Conservation (phyloP, 73 alveolate species). For the Paramecium pentaurelia region DNA sequence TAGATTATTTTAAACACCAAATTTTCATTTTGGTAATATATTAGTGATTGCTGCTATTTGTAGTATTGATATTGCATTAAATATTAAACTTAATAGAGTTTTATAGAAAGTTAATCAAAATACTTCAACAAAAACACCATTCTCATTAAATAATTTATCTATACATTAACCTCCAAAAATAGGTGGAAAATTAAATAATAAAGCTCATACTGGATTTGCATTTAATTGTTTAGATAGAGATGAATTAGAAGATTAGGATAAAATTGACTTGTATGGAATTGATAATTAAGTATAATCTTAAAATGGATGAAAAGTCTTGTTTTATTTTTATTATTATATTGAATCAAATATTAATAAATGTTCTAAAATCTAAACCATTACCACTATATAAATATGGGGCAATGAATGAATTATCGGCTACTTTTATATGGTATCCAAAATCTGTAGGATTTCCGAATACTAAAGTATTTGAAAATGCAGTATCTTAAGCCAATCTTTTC, state of each 20-base stretch:
- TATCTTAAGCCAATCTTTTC: background rate
- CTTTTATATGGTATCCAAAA: background rate
- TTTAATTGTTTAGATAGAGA: conserved; percentile 33
- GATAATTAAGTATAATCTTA: background rate
- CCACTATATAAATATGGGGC: conserved; percentile 28
- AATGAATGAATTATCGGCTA: background rate
- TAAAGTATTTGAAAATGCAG: background rate
- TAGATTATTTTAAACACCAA: conserved; percentile 53
- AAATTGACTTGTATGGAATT: background rate
- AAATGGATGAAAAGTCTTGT: background rate
- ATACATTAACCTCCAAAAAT: background rate
- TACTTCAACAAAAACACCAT: background rate
- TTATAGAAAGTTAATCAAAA: background rate
- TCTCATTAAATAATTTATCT: background rate
- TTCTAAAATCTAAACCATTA: background rate
- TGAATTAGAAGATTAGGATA: background rate
- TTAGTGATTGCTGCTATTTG: background rate
- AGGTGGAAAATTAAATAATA: background rate
- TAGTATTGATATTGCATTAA: conserved; percentile 47
- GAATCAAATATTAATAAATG: background rate
- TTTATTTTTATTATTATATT: background rate
- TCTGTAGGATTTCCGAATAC: conserved; percentile 10
- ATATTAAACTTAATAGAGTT: background rate
- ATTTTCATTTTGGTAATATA: conserved; percentile 56
- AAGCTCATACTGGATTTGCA: conserved; percentile 29